Percentiles rank a stretch among this genome's conserved stretches.
These are phyloP conservation scores for Xylariales sp. DNA, from an alignment of 2,329 filamentous ascomycete species.

Conservation along the genomic window DNA sequence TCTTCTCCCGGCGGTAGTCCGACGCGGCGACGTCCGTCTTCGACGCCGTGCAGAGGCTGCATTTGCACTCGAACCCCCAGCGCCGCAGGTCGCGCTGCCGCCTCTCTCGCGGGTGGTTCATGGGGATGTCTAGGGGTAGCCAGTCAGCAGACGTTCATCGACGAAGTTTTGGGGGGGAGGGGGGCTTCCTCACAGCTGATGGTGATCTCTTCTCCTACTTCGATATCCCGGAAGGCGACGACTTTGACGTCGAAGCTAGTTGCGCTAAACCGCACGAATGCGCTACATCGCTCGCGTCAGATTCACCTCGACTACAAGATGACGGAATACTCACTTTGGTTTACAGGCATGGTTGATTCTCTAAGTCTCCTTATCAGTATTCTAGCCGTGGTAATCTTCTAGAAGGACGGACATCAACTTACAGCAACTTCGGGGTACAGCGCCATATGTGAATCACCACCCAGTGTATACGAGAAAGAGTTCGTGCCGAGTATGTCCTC, in stretches of 20 bases:
- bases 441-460: conserved; percentile 43
- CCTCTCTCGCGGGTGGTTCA: conserved; percentile 46
- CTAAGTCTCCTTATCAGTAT: conserved; percentile 35
- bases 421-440: conserved; percentile 45
- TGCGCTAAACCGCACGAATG: conserved; percentile 49
- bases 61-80: conserved; percentile 52
- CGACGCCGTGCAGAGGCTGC: conserved; percentile 49
- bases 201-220: conserved; percentile 44
- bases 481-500: conserved; percentile 54
- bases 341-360: conserved; percentile 52
- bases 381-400: not conserved
- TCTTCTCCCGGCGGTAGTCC: conserved; percentile 49
- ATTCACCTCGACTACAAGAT: not conserved
- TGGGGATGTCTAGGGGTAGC: conserved; percentile 44
- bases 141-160: not conserved
- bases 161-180: not conserved
- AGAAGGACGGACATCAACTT: conserved; percentile 8
- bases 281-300: conserved; percentile 40
- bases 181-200: conserved; percentile 43
- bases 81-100: conserved; percentile 45
- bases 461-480: conserved; percentile 48
- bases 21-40: conserved; percentile 45
- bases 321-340: conserved; percentile 48
- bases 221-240: conserved; percentile 43
- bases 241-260: conserved; percentile 44